phyloP scores from a whole-genome alignment of 1,284 basidiomycete genomes.

The Prillingera fragicola region DNA sequence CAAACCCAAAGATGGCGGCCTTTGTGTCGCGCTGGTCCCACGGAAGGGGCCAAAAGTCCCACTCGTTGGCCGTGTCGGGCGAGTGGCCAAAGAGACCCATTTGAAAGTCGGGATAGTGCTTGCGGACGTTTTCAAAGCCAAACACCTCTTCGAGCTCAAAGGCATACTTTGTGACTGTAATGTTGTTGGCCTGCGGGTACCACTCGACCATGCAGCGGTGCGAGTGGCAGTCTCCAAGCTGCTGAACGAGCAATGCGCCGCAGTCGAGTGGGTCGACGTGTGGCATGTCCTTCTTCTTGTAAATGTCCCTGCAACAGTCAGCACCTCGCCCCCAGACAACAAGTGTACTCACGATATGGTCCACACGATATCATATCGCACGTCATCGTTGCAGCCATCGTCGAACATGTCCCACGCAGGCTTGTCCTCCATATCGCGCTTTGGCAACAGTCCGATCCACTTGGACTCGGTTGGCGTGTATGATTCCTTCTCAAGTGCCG shows the following conservation, averaged over 20 bases:
- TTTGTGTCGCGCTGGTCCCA: conserved; percentile 36
- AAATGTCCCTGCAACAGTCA: conserved; percentile 36
- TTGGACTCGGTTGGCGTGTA: no score
- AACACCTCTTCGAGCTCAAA: conserved; percentile 48
- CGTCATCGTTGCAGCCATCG: conserved; percentile 22
- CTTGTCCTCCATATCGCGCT: background rate
- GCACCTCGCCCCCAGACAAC: conserved; percentile 5
- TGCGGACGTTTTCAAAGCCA: conserved; percentile 31
- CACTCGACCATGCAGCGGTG: conserved; percentile 43
- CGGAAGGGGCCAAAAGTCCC: conserved; percentile 45
- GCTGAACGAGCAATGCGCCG: conserved; percentile 45
- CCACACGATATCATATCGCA: conserved; percentile 41
- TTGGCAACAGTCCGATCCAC: no score
- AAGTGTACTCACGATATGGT: conserved; percentile 46
- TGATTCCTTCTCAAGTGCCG: conserved; percentile 32
- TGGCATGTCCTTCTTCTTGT: conserved; percentile 36
- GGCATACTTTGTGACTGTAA: conserved; percentile 48
- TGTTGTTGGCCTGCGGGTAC: conserved; percentile 46
- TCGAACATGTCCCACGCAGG: conserved; percentile 5
- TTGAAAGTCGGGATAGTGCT: conserved; percentile 32
- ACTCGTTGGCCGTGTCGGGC: conserved; percentile 46
- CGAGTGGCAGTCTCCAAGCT: conserved; percentile 46
- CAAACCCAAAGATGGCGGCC: conserved; percentile 45
- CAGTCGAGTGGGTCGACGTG: conserved; percentile 44
- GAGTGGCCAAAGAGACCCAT: conserved; percentile 47